These are phyloP conservation scores for Xylaria castorea DNA, from an alignment of 495 filamentous ascomycete species.

Conservation along the genomic window DNA sequence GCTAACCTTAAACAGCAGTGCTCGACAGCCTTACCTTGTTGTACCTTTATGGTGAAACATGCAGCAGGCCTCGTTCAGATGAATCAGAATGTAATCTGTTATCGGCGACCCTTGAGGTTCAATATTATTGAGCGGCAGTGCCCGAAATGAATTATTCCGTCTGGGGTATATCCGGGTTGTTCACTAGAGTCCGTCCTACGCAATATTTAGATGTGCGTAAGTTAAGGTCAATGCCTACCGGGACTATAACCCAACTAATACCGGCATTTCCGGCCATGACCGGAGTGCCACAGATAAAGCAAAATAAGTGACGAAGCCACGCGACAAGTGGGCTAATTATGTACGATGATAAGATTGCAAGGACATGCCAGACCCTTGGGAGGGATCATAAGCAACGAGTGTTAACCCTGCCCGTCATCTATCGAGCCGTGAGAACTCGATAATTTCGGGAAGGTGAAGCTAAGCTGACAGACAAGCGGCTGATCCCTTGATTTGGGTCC, in stretches of 20 bases:
- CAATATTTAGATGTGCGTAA: background rate
- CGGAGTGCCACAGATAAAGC: background rate
- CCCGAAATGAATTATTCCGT: constrained; percentile 11
- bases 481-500: constrained; percentile 21
- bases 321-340: constrained; percentile 23
- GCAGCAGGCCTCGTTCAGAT: constrained; percentile 23
- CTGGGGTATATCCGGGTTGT: constrained; percentile 20
- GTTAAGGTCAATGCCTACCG: constrained; percentile 5
- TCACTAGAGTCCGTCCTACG: background rate
- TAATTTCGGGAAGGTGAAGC: constrained; percentile 25
- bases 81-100: constrained; percentile 7
- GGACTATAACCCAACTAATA: constrained; percentile 6
- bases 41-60: constrained; percentile 22
- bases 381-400: constrained; percentile 4
- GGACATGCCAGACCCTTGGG: constrained; percentile 18
- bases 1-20: constrained; percentile 16
- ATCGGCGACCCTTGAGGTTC: background rate
- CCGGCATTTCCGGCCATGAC: constrained; percentile 12
- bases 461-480: constrained; percentile 25
- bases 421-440: constrained; percentile 8
- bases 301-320: constrained; percentile 19
- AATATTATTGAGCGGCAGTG: constrained; percentile 12
- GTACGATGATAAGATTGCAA: constrained; percentile 26
- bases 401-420: constrained; percentile 16
- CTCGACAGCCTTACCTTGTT: constrained; percentile 16